Base-by-base conservation (phyloP, 2,329 filamentous ascomycete genomes). In the Botrytis pseudocinerea region DNA sequence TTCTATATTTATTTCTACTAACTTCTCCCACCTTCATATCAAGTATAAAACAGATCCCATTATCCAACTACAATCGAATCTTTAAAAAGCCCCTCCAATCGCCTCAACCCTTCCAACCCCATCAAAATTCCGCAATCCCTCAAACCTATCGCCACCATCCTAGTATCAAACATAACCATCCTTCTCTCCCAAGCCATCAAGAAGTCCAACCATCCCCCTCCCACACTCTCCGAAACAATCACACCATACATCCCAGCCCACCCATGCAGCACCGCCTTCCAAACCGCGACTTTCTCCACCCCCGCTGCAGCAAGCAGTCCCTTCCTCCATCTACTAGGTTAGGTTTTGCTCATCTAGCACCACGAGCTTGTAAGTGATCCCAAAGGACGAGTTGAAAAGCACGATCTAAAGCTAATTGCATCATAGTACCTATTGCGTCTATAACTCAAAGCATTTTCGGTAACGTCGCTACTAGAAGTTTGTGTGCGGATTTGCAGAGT, bases 361-460 rank as follows among this genome's bases (percentile, higher is more conserved):
- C 22, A 8, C 20, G 25, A 62, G n/a, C 22, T 5, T 7, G 38
- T 42, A 62, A 18, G 14, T 42, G 14, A 42, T 5, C 22, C 35
- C 0, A 1, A 40, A 42, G 35, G 6, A 35, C 4, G 0, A 4
- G 0, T 9, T 42, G 4, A 5, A 0, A 28, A 28, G 0, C 12
- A 22, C 12, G 7, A 18, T 9, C n/a, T n/a, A 3, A 1, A n/a
- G 2, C 48, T 54, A 2, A n/a, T 4, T 7, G 16, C 16, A 25
- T 16, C 48, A n/a, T 10, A 51, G 48, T n/a, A n/a, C n/a, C 25
- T 14, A 51, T n/a, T 14, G 25, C 48, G 12, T n/a, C 48, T 14
- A 16, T 54, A 0, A 14, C 4, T n/a, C 48, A 54, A 0, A 54
- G 48, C 6, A 54, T 54, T 5, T 54, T 54, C 48, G 25, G 48